Conservation (phyloP, 305 asterid species). For the Solanum hybrid region DNA sequence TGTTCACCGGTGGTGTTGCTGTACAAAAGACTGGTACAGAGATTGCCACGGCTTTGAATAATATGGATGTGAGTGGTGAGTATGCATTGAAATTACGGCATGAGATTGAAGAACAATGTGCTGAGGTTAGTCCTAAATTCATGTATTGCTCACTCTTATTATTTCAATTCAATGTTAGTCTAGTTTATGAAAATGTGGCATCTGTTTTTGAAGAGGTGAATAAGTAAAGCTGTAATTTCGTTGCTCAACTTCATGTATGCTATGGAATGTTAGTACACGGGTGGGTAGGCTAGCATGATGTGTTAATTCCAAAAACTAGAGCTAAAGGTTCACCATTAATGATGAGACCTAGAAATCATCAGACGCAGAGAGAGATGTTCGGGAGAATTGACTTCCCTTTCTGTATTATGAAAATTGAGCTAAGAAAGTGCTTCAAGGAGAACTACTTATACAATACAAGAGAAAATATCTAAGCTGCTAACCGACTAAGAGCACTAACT, state of each 20-base stretch:
- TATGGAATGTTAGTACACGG: background rate
- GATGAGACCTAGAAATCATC: background rate
- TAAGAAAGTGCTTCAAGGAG: background rate
- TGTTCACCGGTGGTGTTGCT: constrained; percentile 80
- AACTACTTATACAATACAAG: background rate
- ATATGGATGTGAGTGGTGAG: constrained; percentile 88
- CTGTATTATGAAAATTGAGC: background rate
- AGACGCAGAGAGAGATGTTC: background rate
- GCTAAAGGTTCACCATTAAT: background rate
- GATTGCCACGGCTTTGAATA: constrained; percentile 78
- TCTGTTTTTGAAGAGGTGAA: background rate
- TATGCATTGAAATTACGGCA: constrained; percentile 71
- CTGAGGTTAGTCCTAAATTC: constrained; percentile 46
- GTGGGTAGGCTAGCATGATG: background rate
- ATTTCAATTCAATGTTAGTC: background rate
- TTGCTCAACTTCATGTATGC: background rate
- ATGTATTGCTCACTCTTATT: background rate
- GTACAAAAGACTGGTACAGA: constrained; percentile 83
- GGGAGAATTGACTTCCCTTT: background rate
- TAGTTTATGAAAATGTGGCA: background rate
- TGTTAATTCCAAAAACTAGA: background rate
- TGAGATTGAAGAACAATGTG: constrained; percentile 89
- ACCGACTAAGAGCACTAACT: background rate
- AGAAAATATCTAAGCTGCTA: background rate
- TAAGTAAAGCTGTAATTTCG: background rate